Conservation (phyloP, 2,329 filamentous ascomycete species). For the Penicillium sp. region DNA sequence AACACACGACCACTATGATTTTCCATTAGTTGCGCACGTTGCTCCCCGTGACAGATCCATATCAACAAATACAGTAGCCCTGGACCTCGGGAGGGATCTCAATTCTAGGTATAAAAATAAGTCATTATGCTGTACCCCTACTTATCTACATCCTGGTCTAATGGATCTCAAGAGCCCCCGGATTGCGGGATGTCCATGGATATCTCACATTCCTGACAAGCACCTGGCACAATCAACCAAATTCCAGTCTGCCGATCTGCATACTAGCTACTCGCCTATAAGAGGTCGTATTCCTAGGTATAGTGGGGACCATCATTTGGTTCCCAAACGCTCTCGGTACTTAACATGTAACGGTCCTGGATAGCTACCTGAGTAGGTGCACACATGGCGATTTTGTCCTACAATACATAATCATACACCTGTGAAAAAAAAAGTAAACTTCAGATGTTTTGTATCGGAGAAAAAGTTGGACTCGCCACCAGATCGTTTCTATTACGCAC, state of each 20-base stretch:
- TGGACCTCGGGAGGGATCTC: neutral
- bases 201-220: slow-evolving; percentile 3
- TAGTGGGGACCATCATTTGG: neutral
- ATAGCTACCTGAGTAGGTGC: neutral
- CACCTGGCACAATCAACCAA: neutral
- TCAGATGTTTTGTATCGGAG: neutral
- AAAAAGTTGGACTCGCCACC: neutral
- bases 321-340: neutral
- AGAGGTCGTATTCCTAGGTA: neutral
- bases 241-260: slow-evolving; percentile 5
- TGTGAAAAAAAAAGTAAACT: neutral
- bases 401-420: neutral
- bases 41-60: neutral
- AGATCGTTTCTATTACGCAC: neutral
- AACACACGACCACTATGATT: neutral
- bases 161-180: neutral
- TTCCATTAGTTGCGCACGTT: neutral
- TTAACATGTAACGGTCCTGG: neutral
- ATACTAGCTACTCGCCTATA: neutral
- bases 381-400: neutral
- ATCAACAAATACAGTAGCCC: too few species aligned
- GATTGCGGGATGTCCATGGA: neutral
- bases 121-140: neutral
- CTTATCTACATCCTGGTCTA: neutral
- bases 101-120: neutral